A percentile compares a stretch with the other conserved stretches of the same genome.
phyloP scores from a whole-genome alignment of 805 yeast genomes.

The Lipomyces orientalis region DNA sequence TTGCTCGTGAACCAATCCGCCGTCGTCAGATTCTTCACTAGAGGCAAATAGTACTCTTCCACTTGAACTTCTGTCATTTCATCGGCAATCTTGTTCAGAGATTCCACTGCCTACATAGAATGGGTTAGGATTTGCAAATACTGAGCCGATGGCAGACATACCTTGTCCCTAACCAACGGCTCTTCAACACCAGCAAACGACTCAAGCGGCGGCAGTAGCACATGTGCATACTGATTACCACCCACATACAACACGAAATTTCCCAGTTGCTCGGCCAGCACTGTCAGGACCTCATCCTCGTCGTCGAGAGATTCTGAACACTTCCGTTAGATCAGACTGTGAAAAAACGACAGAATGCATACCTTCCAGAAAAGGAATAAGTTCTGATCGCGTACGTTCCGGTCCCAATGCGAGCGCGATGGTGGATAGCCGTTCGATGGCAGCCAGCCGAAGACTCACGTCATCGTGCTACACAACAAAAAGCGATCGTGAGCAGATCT shows the following conservation, averaged over 20 bases:
- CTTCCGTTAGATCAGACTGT: background rate
- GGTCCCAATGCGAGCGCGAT: conserved; percentile 95
- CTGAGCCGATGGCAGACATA: background rate
- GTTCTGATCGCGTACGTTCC: conserved; percentile 85
- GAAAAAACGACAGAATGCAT: conserved; percentile 20
- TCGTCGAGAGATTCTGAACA: conserved; percentile 63
- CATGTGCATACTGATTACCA: conserved; percentile 68
- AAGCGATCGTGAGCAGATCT: background rate
- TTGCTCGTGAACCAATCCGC: conserved; percentile 95
- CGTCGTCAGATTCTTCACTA: conserved; percentile 76
- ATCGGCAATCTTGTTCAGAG: conserved; percentile 72
- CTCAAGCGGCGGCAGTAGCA: conserved; percentile 70
- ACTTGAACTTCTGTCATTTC: conserved; percentile 67
- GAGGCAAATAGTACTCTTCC: conserved; percentile 68
- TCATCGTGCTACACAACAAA: conserved; percentile 73
- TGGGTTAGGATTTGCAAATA: background rate
- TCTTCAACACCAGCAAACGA: conserved; percentile 91
- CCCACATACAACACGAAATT: conserved; percentile 88
- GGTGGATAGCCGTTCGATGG: conserved; percentile 92
- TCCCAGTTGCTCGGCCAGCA: conserved; percentile 88
- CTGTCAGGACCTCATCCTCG: conserved; percentile 96
- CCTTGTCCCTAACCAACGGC: conserved; percentile 86
- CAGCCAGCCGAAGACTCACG: conserved; percentile 88
- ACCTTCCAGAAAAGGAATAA: conserved; percentile 86
- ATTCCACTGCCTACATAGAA: conserved; percentile 69